Percentiles rank a stretch among this genome's conserved stretches.
Conservation (phyloP, 495 filamentous ascomycete genomes). For the Hypoxylon trugodes region DNA sequence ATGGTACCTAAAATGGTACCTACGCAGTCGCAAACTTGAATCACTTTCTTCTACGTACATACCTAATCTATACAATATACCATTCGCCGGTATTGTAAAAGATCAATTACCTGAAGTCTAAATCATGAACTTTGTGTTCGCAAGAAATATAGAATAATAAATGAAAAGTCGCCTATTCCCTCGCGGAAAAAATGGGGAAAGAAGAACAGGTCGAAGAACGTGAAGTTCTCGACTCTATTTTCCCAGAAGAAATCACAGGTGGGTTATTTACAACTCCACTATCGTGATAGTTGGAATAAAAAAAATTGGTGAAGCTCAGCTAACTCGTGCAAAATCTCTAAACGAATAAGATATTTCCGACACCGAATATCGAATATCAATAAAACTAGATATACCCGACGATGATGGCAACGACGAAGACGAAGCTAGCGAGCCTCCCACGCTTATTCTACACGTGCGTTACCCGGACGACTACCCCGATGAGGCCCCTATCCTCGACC, state of each 20-base stretch:
- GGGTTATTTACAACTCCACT: slow-evolving; percentile 16
- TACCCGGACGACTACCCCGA: slow-evolving; percentile 92
- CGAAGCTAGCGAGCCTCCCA: slow-evolving; percentile 65
- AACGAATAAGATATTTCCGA: slow-evolving; percentile 95
- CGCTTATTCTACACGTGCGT: slow-evolving; percentile 79
- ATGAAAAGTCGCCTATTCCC: background rate
- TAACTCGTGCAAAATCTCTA: slow-evolving; percentile 8
- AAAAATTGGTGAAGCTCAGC: background rate
- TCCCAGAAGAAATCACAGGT: slow-evolving; percentile 97
- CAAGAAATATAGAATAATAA: background rate
- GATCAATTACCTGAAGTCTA: background rate
- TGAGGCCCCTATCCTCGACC: slow-evolving; percentile 78
- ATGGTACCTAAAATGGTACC: too few relatives aligned
- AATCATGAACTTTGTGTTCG: slow-evolving; percentile 12
- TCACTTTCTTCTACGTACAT: background rate
- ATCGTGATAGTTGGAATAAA: slow-evolving; percentile 3
- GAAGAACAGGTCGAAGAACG: slow-evolving; percentile 97
- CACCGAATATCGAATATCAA: slow-evolving; percentile 82
- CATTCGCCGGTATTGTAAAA: slow-evolving; percentile 5
- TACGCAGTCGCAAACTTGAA: too few relatives aligned
- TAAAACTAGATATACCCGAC: slow-evolving; percentile 77
- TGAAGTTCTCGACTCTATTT: slow-evolving; percentile 97
- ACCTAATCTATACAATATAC: background rate
- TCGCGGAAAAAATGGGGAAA: slow-evolving; percentile 74
- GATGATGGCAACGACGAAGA: slow-evolving; percentile 60